Evolutionary conservation across 441 rosid genomes (phyloP).

Genomic region (Manihot esculenta): DNA sequence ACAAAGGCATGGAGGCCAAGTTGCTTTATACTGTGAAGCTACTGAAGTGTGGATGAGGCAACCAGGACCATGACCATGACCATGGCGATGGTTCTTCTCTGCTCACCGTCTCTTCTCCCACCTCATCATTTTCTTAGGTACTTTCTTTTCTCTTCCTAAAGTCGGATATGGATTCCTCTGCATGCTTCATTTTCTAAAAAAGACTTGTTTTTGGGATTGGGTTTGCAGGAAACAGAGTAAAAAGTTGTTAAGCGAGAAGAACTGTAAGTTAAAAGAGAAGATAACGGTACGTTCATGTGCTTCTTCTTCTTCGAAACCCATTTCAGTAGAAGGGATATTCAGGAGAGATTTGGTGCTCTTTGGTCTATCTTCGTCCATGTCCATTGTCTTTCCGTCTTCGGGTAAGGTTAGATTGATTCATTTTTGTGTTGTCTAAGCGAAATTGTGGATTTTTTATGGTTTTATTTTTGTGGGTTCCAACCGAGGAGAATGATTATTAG

Average conservation of each 20-base stretch:
- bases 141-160: neutral
- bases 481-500: neutral
- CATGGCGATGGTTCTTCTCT: constrained; percentile 48
- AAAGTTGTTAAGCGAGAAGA: constrained; percentile 37
- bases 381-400: constrained; percentile 43
- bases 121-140: constrained; percentile 42
- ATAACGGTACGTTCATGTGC: constrained; percentile 32
- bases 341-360: constrained; percentile 71
- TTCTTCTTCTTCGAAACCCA: constrained; percentile 33
- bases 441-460: neutral
- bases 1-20: neutral
- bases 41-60: constrained; percentile 18
- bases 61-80: neutral
- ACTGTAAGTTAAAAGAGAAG: constrained; percentile 36
- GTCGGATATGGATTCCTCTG: neutral
- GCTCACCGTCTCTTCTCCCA: constrained; percentile 31
- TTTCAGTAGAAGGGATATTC: constrained; percentile 34
- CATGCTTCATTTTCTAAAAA: neutral
- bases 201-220: constrained; percentile 1
- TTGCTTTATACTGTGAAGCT: no score
- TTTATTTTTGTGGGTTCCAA: neutral
- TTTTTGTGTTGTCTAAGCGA: neutral
- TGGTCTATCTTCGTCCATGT: constrained; percentile 60
- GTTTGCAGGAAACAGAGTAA: constrained; percentile 38
- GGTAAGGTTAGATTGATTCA: constrained; percentile 32